Percentiles rank a stretch among this genome's conserved stretches.
phyloP scores from a whole-genome alignment of 257 asterid genomes.

The Ophiorrhiza pumila region DNA sequence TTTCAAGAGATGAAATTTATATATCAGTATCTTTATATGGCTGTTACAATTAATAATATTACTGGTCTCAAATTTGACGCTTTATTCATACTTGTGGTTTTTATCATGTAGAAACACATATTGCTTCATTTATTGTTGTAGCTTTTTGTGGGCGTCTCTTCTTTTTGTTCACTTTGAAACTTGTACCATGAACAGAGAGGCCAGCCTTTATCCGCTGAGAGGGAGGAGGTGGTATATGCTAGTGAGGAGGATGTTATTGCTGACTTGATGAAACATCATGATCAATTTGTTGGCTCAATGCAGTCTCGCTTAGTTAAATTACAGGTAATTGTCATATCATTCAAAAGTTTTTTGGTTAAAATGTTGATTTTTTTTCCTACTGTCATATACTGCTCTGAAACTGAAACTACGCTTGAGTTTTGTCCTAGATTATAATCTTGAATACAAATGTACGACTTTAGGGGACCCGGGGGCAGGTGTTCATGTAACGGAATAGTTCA shows the following conservation, averaged over 20 bases:
- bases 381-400: background rate
- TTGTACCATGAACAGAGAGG: conserved; percentile 45
- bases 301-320: conserved; percentile 80
- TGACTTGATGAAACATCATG: conserved; percentile 73
- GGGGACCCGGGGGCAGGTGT: background rate
- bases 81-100: background rate
- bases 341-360: background rate
- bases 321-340: conserved; percentile 49
- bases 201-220: conserved; percentile 43
- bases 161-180: conserved; percentile 12
- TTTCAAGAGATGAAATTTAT: background rate
- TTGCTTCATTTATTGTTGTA: background rate
- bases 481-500: background rate
- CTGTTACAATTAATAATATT: background rate
- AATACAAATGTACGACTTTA: background rate
- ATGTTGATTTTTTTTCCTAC: too few relatives aligned
- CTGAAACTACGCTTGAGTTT: background rate
- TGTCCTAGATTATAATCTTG: background rate
- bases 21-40: background rate
- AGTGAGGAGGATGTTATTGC: conserved; percentile 75
- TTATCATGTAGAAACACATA: background rate
- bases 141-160: background rate
- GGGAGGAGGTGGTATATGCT: conserved; percentile 58
- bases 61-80: background rate
- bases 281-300: conserved; percentile 79